Evolutionary conservation across 192 early-diverging fungal genomes (phyloP).

Genomic region (Rhizophagus clarus): DNA sequence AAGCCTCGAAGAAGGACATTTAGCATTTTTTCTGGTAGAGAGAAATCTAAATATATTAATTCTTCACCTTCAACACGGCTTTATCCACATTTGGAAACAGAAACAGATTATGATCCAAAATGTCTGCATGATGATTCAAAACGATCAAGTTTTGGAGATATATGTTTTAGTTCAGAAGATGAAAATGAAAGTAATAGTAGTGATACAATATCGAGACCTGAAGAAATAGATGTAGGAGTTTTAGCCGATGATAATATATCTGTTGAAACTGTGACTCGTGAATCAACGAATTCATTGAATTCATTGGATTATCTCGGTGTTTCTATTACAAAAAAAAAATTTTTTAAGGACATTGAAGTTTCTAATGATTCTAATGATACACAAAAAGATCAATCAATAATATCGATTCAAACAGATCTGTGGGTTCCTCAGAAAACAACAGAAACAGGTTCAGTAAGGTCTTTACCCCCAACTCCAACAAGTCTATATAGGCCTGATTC

Average conservation of each 20-base stretch:
- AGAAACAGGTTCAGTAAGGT: not conserved
- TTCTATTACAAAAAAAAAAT: not conserved
- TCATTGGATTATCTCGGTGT: not conserved
- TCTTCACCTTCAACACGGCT: conserved; percentile 3
- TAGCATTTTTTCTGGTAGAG: conserved; percentile 11
- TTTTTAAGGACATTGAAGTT: not conserved
- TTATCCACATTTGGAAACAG: conserved; percentile 21
- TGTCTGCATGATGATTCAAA: not conserved
- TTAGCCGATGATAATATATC: conserved; percentile 8
- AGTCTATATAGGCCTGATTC: conserved; percentile 30
- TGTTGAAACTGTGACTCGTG: not conserved
- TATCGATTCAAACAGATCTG: not conserved
- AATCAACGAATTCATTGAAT: not conserved
- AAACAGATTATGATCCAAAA: conserved; percentile 18
- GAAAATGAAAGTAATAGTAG: conserved; percentile 17
- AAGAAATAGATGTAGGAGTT: not conserved
- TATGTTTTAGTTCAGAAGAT: conserved; percentile 5
- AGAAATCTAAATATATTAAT: conserved; percentile 1
- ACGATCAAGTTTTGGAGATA: not conserved
- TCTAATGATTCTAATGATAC: not conserved
- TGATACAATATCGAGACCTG: not conserved
- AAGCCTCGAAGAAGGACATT: conserved; percentile 23
- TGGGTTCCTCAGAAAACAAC: not conserved
- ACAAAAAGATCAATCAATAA: no score
- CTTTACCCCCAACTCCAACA: conserved; percentile 22